Evolutionary conservation across 352 stramenopile genomes (phyloP).

Genomic region (Aphanomyces astaci): DNA sequence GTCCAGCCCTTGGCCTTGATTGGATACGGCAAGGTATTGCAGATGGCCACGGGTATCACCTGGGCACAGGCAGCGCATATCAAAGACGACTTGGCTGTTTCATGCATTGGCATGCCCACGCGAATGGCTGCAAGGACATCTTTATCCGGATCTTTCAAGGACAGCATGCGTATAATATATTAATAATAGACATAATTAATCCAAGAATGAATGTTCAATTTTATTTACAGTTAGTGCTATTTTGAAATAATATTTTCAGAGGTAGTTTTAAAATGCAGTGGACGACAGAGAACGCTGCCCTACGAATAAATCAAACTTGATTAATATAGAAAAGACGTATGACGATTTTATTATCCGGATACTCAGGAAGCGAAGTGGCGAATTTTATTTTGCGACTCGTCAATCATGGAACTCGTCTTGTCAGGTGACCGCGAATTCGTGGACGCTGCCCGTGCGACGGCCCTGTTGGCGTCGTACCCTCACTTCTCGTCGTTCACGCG

Average conservation of each 20-base stretch:
- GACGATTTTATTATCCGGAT: slow-evolving; percentile 10
- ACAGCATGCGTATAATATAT: neutral
- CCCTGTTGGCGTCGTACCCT: slow-evolving; percentile 39
- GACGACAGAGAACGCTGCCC: too few species aligned
- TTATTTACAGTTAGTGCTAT: too few species aligned
- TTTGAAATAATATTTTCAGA: too few species aligned
- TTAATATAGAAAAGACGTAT: neutral
- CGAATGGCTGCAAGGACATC: neutral
- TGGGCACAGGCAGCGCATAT: neutral
- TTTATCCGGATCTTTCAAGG: neutral
- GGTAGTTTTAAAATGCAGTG: too few species aligned
- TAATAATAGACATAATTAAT: neutral
- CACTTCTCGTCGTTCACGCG: slow-evolving; percentile 41
- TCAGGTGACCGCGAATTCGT: slow-evolving; percentile 70
- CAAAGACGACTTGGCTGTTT: neutral
- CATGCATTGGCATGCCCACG: neutral
- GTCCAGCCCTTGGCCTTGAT: neutral
- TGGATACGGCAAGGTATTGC: neutral
- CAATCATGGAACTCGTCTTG: slow-evolving; percentile 6
- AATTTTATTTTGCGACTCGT: neutral
- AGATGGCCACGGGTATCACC: neutral
- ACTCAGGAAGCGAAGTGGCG: neutral
- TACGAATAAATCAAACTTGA: neutral
- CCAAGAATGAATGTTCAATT: too few species aligned
- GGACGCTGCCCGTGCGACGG: slow-evolving; percentile 52